These are phyloP conservation scores for Pelargonium cotyledonis DNA, from an alignment of 441 rosid genomes.

Conservation along the genomic window DNA sequence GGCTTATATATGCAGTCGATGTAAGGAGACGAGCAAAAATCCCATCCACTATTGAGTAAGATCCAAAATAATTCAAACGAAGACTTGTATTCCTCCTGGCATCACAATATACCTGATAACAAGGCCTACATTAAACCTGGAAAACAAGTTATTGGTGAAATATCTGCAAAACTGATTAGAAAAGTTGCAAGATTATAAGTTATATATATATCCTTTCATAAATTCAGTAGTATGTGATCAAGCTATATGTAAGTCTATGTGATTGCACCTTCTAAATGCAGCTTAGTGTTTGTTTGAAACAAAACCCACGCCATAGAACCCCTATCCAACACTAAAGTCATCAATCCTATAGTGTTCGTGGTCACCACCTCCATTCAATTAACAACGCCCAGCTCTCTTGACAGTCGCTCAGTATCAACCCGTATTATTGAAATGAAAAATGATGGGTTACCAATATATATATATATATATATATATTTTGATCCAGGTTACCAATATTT, in stretches of 20 bases:
- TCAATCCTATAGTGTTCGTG: not conserved
- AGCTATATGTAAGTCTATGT: no score
- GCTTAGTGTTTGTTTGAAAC: not conserved
- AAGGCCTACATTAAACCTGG: slow-evolving; percentile 18
- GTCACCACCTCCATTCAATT: not conserved
- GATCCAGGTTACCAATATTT: not conserved
- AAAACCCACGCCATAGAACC: not conserved
- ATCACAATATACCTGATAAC: slow-evolving; percentile 34
- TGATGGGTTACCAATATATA: no score
- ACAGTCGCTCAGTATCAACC: not conserved
- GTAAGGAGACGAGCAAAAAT: slow-evolving; percentile 33
- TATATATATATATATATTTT: no score
- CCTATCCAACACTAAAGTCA: not conserved
- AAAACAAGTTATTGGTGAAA: not conserved
- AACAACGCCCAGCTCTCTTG: not conserved
- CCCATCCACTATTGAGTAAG: slow-evolving; percentile 26
- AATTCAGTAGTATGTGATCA: not conserved
- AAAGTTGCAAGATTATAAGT: not conserved
- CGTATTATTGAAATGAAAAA: not conserved
- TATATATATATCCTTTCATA: not conserved
- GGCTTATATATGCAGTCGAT: slow-evolving; percentile 35
- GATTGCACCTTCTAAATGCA: not conserved
- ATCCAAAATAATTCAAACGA: slow-evolving; percentile 32
- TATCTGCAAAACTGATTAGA: not conserved
- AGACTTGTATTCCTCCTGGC: slow-evolving; percentile 21